Evolutionary conservation across 352 stramenopile species (phyloP).

Genomic region (Blastocystis sp.): DNA sequence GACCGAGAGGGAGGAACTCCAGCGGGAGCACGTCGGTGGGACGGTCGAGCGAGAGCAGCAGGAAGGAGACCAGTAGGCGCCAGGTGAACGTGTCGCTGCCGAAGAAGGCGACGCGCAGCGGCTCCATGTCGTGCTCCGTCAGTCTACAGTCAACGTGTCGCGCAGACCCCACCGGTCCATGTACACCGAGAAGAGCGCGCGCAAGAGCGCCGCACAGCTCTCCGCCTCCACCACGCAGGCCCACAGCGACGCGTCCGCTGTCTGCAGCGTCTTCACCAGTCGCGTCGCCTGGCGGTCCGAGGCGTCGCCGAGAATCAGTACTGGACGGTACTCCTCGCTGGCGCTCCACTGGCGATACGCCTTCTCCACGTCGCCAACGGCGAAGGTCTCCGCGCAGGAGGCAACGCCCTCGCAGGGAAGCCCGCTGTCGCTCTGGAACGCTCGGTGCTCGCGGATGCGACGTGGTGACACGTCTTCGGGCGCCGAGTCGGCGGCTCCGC

Average conservation of each 20-base stretch:
- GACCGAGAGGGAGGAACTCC: constrained; percentile 31
- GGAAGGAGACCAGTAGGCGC: not conserved
- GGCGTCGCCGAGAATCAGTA: not conserved
- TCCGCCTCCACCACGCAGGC: not conserved
- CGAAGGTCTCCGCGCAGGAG: too few relatives aligned
- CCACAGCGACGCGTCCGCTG: not conserved
- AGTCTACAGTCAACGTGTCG: not conserved
- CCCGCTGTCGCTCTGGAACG: too few relatives aligned
- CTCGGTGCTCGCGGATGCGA: too few relatives aligned
- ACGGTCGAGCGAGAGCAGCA: not conserved
- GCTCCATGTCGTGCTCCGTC: constrained; percentile 8
- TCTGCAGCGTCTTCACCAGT: not conserved
- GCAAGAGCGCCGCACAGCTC: not conserved
- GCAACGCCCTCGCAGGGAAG: too few relatives aligned
- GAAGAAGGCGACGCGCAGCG: constrained; percentile 16
- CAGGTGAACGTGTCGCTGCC: constrained; percentile 22
- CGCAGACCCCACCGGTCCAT: not conserved
- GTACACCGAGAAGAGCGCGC: not conserved
- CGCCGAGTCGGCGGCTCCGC: not conserved
- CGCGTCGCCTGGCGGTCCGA: not conserved
- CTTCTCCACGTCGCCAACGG: not conserved
- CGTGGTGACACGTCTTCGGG: too few relatives aligned
- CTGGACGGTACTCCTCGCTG: not conserved
- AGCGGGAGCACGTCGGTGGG: constrained; percentile 3
- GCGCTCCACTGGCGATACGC: not conserved